These are phyloP conservation scores for Penicillium waksmanii DNA, from an alignment of 495 filamentous ascomycete species.

Conservation along the genomic window DNA sequence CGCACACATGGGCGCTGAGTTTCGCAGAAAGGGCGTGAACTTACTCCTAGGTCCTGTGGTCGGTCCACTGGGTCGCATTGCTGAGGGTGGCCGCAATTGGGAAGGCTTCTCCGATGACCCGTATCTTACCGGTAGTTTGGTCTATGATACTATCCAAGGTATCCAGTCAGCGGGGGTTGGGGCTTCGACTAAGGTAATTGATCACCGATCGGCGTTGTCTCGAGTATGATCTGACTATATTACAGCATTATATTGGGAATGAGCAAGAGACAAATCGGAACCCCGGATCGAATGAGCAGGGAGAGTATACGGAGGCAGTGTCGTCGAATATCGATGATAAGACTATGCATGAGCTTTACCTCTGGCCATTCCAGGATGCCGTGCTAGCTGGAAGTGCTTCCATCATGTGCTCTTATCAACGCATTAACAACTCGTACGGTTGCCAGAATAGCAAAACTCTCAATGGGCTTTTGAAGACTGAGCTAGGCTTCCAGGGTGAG, in stretches of 20 bases:
- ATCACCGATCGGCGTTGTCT: not conserved
- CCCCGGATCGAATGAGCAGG: conserved; percentile 12
- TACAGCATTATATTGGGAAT: conserved; percentile 76
- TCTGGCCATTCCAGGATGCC: conserved; percentile 64
- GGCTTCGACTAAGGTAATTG: conserved; percentile 65
- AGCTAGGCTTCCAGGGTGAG: conserved; percentile 58
- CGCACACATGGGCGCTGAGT: conserved; percentile 59
- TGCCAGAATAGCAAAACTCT: conserved; percentile 67
- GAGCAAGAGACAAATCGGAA: conserved; percentile 81
- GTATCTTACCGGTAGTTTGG: conserved; percentile 63
- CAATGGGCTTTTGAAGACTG: conserved; percentile 61
- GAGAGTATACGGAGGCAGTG: conserved; percentile 48
- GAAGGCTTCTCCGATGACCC: conserved; percentile 79
- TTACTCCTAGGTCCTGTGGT: conserved; percentile 65
- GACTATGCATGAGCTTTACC: conserved; percentile 73
- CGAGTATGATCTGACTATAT: conserved; percentile 42
- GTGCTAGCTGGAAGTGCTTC: conserved; percentile 54
- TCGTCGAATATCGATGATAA: conserved; percentile 70
- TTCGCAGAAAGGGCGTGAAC: conserved; percentile 58
- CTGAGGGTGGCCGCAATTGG: conserved; percentile 83
- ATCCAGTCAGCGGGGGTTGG: conserved; percentile 73
- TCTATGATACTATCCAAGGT: conserved; percentile 63
- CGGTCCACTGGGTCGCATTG: conserved; percentile 75
- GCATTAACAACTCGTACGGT: conserved; percentile 66
- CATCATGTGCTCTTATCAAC: conserved; percentile 66